phyloP scores from a whole-genome alignment of 257 asterid genomes.

The Solanum lycopersicoides region DNA sequence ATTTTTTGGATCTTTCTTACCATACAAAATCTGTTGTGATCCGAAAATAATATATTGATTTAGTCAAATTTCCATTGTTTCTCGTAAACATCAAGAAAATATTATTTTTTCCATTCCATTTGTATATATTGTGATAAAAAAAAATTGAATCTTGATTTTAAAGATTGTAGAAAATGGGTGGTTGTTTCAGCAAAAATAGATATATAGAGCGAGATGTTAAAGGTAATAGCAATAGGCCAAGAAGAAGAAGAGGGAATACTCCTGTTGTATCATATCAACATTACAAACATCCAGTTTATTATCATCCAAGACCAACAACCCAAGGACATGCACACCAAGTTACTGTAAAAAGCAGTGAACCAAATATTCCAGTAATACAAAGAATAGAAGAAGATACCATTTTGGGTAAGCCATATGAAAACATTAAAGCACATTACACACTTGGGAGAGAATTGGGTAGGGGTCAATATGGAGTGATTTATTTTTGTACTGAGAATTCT shows the following conservation, averaged over 20 bases:
- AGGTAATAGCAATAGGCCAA: constrained; percentile 25
- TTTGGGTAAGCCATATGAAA: constrained; percentile 54
- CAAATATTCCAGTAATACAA: constrained; percentile 14
- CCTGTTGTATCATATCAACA: not conserved
- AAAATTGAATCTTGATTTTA: not conserved
- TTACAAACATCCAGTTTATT: not conserved
- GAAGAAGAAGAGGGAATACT: not conserved
- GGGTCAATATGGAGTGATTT: constrained; percentile 83
- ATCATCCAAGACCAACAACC: constrained; percentile 34
- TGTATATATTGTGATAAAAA: not conserved
- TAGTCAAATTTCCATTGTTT: not conserved
- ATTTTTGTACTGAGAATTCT: constrained; percentile 43
- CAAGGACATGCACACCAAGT: constrained; percentile 2
- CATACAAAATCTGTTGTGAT: not conserved
- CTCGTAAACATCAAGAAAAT: not conserved
- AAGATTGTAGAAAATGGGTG: constrained; percentile 30
- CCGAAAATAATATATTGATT: not conserved
- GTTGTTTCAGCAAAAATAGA: constrained; percentile 53
- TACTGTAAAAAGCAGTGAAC: constrained; percentile 15
- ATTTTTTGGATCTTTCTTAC: not conserved
- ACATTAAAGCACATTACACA: constrained; percentile 40
- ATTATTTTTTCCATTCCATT: not conserved
- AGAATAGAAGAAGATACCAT: constrained; percentile 43
- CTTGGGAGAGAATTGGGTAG: constrained; percentile 63
- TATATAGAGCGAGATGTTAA: constrained; percentile 16